Evolutionary conservation across 768 basidiomycete species (phyloP).

Genomic region (Rhodocollybia butyracea): DNA sequence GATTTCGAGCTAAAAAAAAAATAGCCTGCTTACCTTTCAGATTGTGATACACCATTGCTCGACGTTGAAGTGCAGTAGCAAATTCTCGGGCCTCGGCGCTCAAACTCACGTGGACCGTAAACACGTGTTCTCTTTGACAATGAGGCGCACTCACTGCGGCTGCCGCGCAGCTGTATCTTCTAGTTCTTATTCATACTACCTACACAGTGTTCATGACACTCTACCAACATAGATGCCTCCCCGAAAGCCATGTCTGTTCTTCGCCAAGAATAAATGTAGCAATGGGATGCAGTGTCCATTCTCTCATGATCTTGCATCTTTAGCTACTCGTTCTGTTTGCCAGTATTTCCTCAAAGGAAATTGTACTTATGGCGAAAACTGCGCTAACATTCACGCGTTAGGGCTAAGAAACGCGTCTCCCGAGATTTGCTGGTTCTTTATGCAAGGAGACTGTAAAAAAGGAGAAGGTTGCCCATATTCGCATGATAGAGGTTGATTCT

Average conservation of each 20-base stretch:
- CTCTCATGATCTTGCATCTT: constrained; percentile 1
- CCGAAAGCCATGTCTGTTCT: background rate
- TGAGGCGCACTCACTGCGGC: too few species aligned
- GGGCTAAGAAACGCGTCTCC: background rate
- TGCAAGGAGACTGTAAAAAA: constrained; percentile 23
- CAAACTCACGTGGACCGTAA: background rate
- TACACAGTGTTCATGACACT: background rate
- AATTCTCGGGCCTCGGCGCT: background rate
- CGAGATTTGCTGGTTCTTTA: constrained; percentile 22
- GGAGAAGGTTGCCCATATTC: constrained; percentile 22
- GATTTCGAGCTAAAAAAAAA: background rate
- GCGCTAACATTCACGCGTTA: constrained; percentile 9
- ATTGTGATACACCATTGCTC: constrained; percentile 75
- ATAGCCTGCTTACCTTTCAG: constrained; percentile 73
- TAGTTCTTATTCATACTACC: background rate
- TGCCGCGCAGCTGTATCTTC: too few species aligned
- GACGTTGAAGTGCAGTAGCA: background rate
- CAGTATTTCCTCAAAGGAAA: constrained; percentile 20
- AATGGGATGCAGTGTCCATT: constrained; percentile 4
- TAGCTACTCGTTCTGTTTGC: constrained; percentile 10
- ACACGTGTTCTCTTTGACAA: too few species aligned
- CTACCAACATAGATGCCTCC: too few species aligned
- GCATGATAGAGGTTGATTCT: constrained; percentile 14
- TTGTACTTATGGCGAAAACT: constrained; percentile 22
- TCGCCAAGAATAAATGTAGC: constrained; percentile 7